Evolutionary conservation across 352 stramenopile species (phyloP).

Genomic region (Globisporangium irregulare): DNA sequence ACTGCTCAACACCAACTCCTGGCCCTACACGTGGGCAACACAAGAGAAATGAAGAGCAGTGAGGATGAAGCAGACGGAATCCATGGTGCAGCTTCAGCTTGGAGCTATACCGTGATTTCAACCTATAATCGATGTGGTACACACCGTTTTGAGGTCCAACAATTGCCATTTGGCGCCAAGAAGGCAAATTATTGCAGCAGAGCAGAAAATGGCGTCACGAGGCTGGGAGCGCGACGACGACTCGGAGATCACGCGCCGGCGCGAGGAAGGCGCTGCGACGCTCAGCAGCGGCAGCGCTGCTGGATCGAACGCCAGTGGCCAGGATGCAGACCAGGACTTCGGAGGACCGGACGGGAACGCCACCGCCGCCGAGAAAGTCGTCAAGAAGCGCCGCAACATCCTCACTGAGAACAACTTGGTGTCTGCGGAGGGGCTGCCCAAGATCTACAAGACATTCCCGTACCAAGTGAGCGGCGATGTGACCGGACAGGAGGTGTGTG

Average conservation of each 20-base stretch:
- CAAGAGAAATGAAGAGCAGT: no score
- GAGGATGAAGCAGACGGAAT: no score
- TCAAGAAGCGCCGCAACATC: constrained; percentile 50
- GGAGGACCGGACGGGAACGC: not conserved
- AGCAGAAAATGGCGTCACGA: constrained; percentile 22
- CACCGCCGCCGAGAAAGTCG: constrained; percentile 8
- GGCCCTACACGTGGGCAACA: no score
- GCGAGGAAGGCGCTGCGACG: constrained; percentile 16
- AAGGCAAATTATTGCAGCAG: no score
- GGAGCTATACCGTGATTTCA: no score
- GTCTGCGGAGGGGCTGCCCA: constrained; percentile 58
- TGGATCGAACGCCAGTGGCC: constrained; percentile 12
- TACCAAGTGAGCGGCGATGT: constrained; percentile 60
- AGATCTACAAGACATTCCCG: constrained; percentile 69
- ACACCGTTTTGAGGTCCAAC: not conserved
- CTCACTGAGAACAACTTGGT: constrained; percentile 68
- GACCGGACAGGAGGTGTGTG: constrained; percentile 48
- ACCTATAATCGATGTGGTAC: not conserved
- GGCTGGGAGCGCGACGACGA: constrained; percentile 63
- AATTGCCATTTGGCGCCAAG: constrained; percentile 5
- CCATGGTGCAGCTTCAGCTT: no score
- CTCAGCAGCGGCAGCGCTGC: constrained; percentile 3
- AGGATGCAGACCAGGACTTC: constrained; percentile 6
- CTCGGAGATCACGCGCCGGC: constrained; percentile 24
- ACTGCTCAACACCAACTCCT: no score